Evolutionary conservation across 2,329 filamentous ascomycete species (phyloP), one percentile per base, ranked within the genome.

Genomic region (Grosmannia penicillata): DNA sequence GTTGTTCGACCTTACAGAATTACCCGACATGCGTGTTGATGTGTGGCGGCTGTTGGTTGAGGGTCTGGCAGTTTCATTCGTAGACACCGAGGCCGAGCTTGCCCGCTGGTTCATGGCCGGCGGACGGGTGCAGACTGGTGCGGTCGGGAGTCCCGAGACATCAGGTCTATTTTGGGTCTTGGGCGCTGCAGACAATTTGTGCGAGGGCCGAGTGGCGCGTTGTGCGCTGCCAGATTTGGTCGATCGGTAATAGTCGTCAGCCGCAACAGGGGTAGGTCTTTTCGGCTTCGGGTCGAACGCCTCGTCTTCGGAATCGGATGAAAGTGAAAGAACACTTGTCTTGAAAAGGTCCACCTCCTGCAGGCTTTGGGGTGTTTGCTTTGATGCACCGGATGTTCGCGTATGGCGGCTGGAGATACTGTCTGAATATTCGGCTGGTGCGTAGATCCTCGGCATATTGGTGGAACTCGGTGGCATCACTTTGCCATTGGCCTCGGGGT

Each of bases 391-490:
- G 1, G 70, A 73, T 0, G 66, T 70, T 30, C 66, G 60, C 2
- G 68, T 74, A 38, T 72, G 63, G 27, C 66, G 61, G 40, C 69
- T 74, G 4, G 69, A 72, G 38, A 72, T 54, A 47, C 70, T 75
- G 3, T 61, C 61, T 8, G 62, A 60, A 44, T 61, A 68, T 37
- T 65, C 62, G 10, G 18, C 17, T 11, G 17, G 8, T n/a, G n/a
- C n/a, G n/a, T n/a, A n/a, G n/a, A n/a, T n/a, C n/a, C n/a, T n/a
- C n/a, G n/a, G n/a, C n/a, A n/a, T n/a, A n/a, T n/a, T n/a, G n/a
- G n/a, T n/a, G n/a, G n/a, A n/a, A n/a, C n/a, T n/a, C n/a, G n/a
- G n/a, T n/a, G n/a, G n/a, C n/a, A n/a, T n/a, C n/a, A n/a, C n/a
- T n/a, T n/a, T n/a, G n/a, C n/a, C n/a, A n/a, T n/a, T n/a, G n/a